Base-by-base conservation (phyloP, 257 asterid genomes). In the Ilex asprella region DNA sequence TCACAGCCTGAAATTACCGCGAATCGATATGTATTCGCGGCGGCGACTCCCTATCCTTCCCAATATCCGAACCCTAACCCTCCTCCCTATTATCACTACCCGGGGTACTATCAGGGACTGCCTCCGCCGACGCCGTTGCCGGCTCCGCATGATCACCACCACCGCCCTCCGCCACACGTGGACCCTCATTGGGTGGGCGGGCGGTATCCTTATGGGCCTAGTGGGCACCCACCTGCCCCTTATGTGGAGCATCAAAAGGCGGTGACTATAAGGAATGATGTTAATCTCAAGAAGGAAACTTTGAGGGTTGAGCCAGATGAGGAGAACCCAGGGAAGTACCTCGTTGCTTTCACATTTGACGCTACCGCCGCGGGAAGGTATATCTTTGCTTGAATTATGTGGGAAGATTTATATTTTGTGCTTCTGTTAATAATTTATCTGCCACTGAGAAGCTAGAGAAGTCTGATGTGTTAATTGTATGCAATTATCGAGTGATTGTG, bases 221-320 rank as follows among this genome's bases (percentile, higher is more conserved):
- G 83, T 91, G 68, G 86, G 81, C 95, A 69, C 46, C 68, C 85
- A 1, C 79, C 83, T 32, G 72, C 89, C 15, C 73, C 91, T 5
- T 89, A 78, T 57, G 95, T 93, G 68, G 99, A 93, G 82, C 97
- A 93, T 59, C 99, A 93, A 82, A 93, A 93, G 76, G 99, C 99
- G 64, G 95, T 93, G 30, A 93, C 97, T 54, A 93, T 93, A 59
- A 70, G 97, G 62, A 93, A 93, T 55, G 99, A 93, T 67, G 96
- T 93, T 59, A 93, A 93, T 80, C 61, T 93, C 73, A 93, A 89
- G 84, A 93, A 93, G 83, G 99, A 89, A 74, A 87, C 95, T 72
- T 44, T 89, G 66, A 73, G 87, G 50, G 85, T 93, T 66, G 97
- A 81, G 65, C 87, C 97, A 7, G 99, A 89, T 65, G 95, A 87